These are phyloP conservation scores for Fonsecaea monophora DNA, from an alignment of 2,329 filamentous ascomycete genomes.

Conservation along the genomic window DNA sequence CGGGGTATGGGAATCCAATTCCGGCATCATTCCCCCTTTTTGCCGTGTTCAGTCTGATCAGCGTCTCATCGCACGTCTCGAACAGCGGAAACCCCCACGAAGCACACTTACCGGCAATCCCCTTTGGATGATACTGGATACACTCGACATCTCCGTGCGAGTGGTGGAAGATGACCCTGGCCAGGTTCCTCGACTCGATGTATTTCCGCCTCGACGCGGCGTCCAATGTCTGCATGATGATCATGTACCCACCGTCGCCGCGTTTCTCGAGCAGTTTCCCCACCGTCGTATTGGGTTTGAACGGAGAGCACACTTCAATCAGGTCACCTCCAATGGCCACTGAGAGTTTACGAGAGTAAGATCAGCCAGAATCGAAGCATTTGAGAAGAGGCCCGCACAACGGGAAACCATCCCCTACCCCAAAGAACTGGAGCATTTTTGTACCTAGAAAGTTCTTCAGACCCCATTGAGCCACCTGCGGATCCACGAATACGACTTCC, in stretches of 20 bases:
- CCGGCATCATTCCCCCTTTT: constrained; percentile 52
- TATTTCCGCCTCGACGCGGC: constrained; percentile 47
- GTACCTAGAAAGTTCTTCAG: constrained; percentile 51
- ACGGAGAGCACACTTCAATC: constrained; percentile 51
- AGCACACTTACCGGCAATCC: constrained; percentile 44
- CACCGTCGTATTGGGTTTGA: constrained; percentile 48
- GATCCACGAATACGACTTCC: constrained; percentile 50
- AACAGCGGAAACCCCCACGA: not conserved
- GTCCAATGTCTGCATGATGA: constrained; percentile 56
- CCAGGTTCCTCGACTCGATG: constrained; percentile 47
- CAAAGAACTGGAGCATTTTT: not conserved
- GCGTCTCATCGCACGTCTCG: constrained; percentile 15
- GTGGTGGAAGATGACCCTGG: constrained; percentile 50
- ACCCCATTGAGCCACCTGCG: constrained; percentile 49
- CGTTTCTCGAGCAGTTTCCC: constrained; percentile 51
- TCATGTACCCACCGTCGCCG: constrained; percentile 57
- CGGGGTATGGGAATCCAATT: constrained; percentile 51
- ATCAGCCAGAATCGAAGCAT: not conserved
- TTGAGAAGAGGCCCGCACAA: too few species aligned
- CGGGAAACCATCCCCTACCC: too few species aligned
- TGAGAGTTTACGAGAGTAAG: constrained; percentile 27
- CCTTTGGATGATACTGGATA: constrained; percentile 56
- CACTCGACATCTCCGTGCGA: constrained; percentile 44
- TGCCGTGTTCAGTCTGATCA: not conserved
- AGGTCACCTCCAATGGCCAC: constrained; percentile 54